A percentile compares a stretch with the other conserved stretches of the same genome.
Conservation (phyloP, 2,329 filamentous ascomycete genomes). For the Aspergillus calidoustus region DNA sequence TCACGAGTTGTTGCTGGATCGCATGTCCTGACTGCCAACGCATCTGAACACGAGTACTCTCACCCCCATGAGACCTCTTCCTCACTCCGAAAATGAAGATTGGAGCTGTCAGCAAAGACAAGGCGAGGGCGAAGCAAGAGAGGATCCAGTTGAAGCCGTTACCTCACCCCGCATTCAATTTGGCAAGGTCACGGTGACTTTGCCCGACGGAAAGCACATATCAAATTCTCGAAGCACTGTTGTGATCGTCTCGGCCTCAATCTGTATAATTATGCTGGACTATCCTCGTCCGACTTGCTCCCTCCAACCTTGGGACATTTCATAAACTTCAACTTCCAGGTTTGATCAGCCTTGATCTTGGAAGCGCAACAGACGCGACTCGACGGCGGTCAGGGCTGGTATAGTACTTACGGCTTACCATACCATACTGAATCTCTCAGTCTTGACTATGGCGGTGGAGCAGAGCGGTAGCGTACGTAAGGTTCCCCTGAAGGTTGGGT, state of each 20-base stretch:
- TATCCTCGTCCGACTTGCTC: background rate
- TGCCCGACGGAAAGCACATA: background rate
- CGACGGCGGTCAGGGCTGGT: background rate
- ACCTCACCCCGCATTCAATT: slow-evolving; percentile 31
- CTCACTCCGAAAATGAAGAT: background rate
- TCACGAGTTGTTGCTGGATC: background rate
- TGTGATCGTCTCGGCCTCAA: background rate
- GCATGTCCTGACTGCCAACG: slow-evolving; percentile 12
- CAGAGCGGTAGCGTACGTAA: slow-evolving; percentile 2
- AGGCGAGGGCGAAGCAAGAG: background rate
- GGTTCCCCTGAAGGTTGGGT: slow-evolving; percentile 13
- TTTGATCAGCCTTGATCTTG: background rate
- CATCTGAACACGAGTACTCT: slow-evolving; percentile 1
- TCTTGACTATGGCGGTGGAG: background rate
- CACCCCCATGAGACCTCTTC: background rate
- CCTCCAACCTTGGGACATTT: background rate
- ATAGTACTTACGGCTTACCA: background rate
- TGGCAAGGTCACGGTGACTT: background rate
- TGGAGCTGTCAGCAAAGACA: slow-evolving; percentile 7
- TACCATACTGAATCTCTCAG: slow-evolving; percentile 3
- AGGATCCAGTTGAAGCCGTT: slow-evolving; percentile 33
- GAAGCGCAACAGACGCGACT: background rate
- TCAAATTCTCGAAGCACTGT: background rate
- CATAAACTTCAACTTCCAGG: background rate
- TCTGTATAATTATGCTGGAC: background rate